A percentile compares a stretch with the other conserved stretches of the same genome.
Conservation (phyloP, 257 asterid genomes). For the Solanum chiquidenum region DNA sequence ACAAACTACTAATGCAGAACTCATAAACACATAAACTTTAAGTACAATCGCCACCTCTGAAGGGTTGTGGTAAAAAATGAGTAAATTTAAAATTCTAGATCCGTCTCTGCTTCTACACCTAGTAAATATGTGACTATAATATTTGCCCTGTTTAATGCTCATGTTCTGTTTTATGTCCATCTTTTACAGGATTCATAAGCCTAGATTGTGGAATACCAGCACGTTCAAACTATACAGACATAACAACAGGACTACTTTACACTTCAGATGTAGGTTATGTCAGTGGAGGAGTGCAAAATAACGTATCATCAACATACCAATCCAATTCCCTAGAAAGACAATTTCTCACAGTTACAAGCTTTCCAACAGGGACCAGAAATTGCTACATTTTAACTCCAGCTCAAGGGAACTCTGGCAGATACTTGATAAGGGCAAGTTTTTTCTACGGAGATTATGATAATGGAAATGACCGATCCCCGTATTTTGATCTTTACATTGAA, state of each 20-base stretch:
- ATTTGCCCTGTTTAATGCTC: background rate
- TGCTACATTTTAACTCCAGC: constrained; percentile 14
- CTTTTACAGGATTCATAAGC: constrained; percentile 15
- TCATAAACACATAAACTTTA: background rate
- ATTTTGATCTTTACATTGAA: constrained; percentile 11
- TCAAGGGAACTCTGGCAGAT: constrained; percentile 5
- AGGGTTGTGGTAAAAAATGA: background rate
- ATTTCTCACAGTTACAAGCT: constrained; percentile 4
- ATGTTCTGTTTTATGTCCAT: background rate
- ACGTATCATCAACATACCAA: background rate
- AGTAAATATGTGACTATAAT: background rate
- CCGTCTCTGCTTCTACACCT: background rate
- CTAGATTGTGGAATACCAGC: constrained; percentile 13
- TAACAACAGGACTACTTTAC: background rate
- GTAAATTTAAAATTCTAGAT: background rate
- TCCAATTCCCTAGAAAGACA: background rate
- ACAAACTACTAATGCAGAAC: background rate
- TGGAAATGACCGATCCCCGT: background rate
- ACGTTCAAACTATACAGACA: constrained; percentile 4
- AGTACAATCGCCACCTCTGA: fast-evolving
- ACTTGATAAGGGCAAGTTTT: constrained; percentile 10
- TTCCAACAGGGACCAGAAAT: constrained; percentile 12
- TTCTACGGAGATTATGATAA: constrained; percentile 13
- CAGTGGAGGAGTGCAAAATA: background rate
- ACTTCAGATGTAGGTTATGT: constrained; percentile 8